Percentiles rank a stretch among this genome's conserved stretches.
Evolutionary conservation across 73 alveolate species (phyloP).

Genomic region (Symbiodinium natans): DNA sequence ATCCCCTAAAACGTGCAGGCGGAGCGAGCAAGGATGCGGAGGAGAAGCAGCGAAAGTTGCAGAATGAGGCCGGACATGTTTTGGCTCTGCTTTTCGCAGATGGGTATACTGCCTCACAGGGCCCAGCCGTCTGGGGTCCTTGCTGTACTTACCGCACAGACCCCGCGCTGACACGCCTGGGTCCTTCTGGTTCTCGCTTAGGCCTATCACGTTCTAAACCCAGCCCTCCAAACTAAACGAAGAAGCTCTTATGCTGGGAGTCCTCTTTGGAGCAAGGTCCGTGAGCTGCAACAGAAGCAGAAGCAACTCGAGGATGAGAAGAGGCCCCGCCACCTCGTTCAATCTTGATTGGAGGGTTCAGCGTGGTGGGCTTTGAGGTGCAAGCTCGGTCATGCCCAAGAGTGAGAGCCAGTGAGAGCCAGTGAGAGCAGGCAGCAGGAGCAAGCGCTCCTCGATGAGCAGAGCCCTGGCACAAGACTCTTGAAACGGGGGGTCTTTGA

Average conservation of each 20-base stretch:
- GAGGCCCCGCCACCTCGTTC: not conserved
- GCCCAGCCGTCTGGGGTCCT: no score
- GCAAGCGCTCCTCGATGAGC: not conserved
- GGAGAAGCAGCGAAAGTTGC: not conserved
- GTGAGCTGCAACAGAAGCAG: slow-evolving; percentile 51
- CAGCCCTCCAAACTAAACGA: not conserved
- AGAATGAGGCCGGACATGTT: not conserved
- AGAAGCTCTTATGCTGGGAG: not conserved
- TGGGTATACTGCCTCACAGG: no score
- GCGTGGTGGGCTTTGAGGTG: not conserved
- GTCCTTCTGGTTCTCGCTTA: no score
- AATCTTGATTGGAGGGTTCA: not conserved
- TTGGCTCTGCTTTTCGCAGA: no score
- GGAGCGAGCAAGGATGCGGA: slow-evolving; percentile 8
- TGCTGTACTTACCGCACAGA: no score
- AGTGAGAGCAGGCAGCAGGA: not conserved
- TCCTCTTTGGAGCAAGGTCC: not conserved
- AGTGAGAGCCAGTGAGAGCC: no score
- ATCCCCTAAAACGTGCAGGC: no score
- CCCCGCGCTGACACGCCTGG: no score
- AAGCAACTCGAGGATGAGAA: slow-evolving; percentile 36
- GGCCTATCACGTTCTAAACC: no score
- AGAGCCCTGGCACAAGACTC: not conserved
- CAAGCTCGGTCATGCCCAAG: not conserved
- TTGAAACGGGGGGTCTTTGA: no score